A percentile compares a stretch with the other conserved stretches of the same genome.
These are phyloP conservation scores for Boletales sp. DNA, from an alignment of 768 basidiomycete genomes.

Conservation along the genomic window DNA sequence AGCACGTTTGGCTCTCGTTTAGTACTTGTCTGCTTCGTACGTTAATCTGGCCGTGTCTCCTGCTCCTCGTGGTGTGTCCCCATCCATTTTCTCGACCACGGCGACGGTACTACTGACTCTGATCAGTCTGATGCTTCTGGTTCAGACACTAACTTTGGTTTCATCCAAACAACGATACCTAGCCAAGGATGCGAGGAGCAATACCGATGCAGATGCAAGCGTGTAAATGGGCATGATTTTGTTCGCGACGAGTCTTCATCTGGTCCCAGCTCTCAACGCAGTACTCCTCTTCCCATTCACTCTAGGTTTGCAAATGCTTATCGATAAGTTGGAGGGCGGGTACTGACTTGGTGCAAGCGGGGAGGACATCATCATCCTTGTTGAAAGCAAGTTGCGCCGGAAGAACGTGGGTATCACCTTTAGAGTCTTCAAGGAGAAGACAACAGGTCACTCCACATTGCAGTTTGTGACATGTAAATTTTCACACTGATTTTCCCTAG, in stretches of 20 bases:
- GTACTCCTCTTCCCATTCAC: conserved; percentile 52
- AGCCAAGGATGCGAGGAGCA: too few species aligned
- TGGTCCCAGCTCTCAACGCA: conserved; percentile 38
- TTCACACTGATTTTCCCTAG: too few species aligned
- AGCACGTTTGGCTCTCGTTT: too few species aligned
- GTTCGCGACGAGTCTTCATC: conserved; percentile 48
- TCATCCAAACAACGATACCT: conserved; percentile 40
- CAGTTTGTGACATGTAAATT: too few species aligned
- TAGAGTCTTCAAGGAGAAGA: conserved; percentile 85
- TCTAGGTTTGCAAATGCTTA: conserved; percentile 85
- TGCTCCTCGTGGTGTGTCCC: too few species aligned
- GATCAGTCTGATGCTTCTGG: conserved; percentile 68
- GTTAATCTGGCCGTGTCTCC: too few species aligned
- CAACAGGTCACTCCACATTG: conserved; percentile 57
- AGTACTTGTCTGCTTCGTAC: too few species aligned
- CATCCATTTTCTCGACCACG: conserved; percentile 61
- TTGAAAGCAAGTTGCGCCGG: conserved; percentile 81
- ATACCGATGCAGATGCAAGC: conserved; percentile 65
- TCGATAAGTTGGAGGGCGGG: conserved; percentile 91
- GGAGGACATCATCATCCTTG: conserved; percentile 83
- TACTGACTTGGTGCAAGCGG: conserved; percentile 70
- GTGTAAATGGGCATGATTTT: conserved; percentile 67
- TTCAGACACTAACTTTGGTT: conserved; percentile 55
- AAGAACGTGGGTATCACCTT: conserved; percentile 86
- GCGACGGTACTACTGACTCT: conserved; percentile 67